A percentile compares a stretch with the other conserved stretches of the same genome.
These are phyloP conservation scores for Termitomyces titanicus DNA, from an alignment of 768 basidiomycete genomes.

Conservation along the genomic window DNA sequence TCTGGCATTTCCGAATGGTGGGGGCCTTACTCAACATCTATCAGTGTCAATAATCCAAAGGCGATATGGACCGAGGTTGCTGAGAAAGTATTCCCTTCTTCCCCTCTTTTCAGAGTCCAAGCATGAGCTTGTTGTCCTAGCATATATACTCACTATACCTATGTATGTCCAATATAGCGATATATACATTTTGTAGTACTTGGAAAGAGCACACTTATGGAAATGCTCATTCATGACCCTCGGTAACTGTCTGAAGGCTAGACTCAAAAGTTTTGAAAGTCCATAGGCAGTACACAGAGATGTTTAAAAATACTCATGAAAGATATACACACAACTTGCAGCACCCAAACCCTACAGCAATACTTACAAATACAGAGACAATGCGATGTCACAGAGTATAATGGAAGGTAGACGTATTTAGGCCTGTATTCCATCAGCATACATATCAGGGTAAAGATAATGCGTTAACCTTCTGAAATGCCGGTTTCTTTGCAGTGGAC, in stretches of 20 bases:
- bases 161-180: background rate
- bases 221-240: background rate
- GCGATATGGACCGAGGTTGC: constrained; percentile 40
- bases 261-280: background rate
- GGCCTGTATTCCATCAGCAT: background rate
- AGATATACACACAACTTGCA: background rate
- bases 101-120: constrained; percentile 8
- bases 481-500: constrained; percentile 20
- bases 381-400: background rate
- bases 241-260: background rate
- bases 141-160: background rate
- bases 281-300: background rate
- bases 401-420: background rate
- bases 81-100: constrained; percentile 3
- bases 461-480: constrained; percentile 17
- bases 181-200: background rate
- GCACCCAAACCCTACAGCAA: background rate
- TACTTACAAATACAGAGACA: background rate
- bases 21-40: background rate
- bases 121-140: background rate
- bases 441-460: background rate
- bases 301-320: background rate
- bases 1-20: background rate
- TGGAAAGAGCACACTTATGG: background rate
- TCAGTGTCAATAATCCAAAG: constrained; percentile 51